Base-by-base conservation (phyloP, 1,284 basidiomycete species). In the Cutaneotrichosporon sp. region DNA sequence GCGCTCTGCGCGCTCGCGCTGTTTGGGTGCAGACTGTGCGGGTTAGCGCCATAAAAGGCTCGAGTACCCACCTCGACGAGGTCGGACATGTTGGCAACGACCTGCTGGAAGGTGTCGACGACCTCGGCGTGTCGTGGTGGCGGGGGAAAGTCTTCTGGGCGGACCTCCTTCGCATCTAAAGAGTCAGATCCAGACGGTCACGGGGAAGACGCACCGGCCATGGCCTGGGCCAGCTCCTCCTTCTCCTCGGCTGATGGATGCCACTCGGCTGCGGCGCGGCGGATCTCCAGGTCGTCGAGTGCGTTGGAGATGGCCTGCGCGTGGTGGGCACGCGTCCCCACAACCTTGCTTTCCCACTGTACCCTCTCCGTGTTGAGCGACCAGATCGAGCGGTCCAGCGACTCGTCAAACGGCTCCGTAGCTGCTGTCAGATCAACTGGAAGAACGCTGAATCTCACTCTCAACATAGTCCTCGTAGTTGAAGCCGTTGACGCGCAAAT, bases 331-430 rank as follows among this genome's bases (percentile, higher is more conserved):
- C 87, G 78, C 55, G 79, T 80, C 41, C 81, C 80, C 34, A 83
- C 83, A 35, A 86, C 78, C 39, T 81, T 79, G 52, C 81, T 82
- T 62, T 86, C 82, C 80, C 81, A 86, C 56, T 82, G 79, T 40
- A 87, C 72, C 15, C 81, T 76, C 53, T 86, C 84, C 49, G 83
- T 80, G 41, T 83, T 81, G 15, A 87, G 70, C 1, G 83, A 82
- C 82, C 83, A 86, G 42, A 88, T 83, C 34, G 80, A 79, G 51
- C 85, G 77, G 65, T 88, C 87, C 36, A 89, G 78, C 1, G 80
- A 81, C 69, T 90, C 88, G 65, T 90, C 87, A 65, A 89, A 90
- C 5, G 82, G 80, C 64, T 89, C 86, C 55, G 81, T 81, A 21
- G 85, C 86, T 87, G 61, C 34, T 5, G 48, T 59, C 34, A 56